Conservation (phyloP, 202 grass and related monocot genomes). For the Cymbopogon flexuosus region DNA sequence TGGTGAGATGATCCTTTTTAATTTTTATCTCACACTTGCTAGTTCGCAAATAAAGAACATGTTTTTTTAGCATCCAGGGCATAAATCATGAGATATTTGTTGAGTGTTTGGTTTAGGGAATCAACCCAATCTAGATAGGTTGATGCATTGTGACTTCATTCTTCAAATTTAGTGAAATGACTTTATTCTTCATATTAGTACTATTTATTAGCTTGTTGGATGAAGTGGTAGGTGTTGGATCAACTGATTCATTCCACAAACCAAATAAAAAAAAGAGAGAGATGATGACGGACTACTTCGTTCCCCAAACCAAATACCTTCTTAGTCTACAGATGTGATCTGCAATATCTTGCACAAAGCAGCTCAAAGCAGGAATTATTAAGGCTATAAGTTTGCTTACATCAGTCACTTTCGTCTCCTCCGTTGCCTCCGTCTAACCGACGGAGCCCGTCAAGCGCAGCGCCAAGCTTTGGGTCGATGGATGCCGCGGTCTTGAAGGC, state of each 20-base stretch:
- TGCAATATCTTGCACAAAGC: background rate
- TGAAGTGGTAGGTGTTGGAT: background rate
- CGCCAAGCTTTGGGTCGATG: conserved; percentile 48
- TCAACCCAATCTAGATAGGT: background rate
- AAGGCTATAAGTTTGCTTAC: conserved; percentile 26
- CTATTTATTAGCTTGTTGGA: background rate
- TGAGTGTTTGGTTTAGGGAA: background rate
- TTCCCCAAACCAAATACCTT: background rate
- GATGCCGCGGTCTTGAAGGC: conserved; percentile 61
- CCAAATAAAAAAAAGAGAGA: background rate
- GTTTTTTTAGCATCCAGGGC: background rate
- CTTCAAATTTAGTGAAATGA: background rate
- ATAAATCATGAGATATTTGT: background rate
- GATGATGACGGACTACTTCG: background rate
- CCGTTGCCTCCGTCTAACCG: conserved; percentile 24
- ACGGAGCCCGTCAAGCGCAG: conserved; percentile 47
- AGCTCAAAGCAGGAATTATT: conserved; percentile 14
- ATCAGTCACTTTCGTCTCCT: conserved; percentile 41
- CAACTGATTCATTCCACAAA: background rate
- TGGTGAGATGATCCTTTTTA: background rate
- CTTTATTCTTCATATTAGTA: background rate
- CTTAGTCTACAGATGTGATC: background rate
- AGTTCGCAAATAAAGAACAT: background rate
- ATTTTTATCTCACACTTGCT: background rate
- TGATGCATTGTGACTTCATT: background rate